Base-by-base conservation (phyloP, 306 rosid genomes). In the Castanospermum australe region DNA sequence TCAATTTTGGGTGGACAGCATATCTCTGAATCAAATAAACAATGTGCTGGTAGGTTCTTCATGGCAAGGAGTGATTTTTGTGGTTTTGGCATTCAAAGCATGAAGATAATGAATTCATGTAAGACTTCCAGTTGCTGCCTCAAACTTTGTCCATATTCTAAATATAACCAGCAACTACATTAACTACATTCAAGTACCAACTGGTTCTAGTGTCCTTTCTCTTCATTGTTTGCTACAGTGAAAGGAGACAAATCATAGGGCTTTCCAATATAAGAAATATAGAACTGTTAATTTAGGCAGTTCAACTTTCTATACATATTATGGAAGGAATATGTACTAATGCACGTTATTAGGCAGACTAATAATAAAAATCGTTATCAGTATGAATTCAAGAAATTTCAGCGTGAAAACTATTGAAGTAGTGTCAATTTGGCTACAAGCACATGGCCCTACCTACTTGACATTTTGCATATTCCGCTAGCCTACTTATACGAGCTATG, bases 391-490 rank as follows among this genome's bases (percentile, higher is more conserved):
- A 9, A n/a, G 24, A 14, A 38, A 39, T 20, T 22, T 5, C 21
- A 8, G 25, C 63, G 15, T 82, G 73, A 51, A 69, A 81, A 75
- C 42, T 30, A 47, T 52, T 61, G 56, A 70, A 71, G 76, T 80
- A 32, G 15, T 69, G 81, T 71, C 63, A 60, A 78, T 67, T 75
- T 45, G 51, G 77, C 44, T 63, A 75, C 52, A 75, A 59, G 62
- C 85, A 73, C 47, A 71, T 55, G 97, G 51, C 22, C 97, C 97
- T 76, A 88, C 94, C 33, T 71, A 52, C 52, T 70, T 59, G 72
- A 57, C 75, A 66, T 63, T 65, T 82, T 86, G 73, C 83, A 61
- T 71, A 80, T 71, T 86, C 79, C 82, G 25, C 84, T 71, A 77
- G 85, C 76, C 89, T 88, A 85, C 86, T 70, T 87, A 82, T 81